These are phyloP conservation scores for Leptographium galeiforme DNA, from an alignment of 2,329 filamentous ascomycete genomes.

Conservation along the genomic window DNA sequence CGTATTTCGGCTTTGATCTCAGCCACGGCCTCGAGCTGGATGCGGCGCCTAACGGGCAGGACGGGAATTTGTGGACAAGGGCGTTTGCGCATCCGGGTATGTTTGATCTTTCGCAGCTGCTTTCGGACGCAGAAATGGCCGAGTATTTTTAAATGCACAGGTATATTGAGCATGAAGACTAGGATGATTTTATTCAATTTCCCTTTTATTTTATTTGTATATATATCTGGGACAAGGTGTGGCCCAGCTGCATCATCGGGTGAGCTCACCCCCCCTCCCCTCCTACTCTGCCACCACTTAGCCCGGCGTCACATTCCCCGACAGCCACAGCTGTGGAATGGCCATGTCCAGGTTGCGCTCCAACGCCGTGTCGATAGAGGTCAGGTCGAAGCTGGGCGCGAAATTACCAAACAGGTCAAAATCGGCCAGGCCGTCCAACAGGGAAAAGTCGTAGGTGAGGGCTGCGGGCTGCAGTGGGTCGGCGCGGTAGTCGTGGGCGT, in stretches of 20 bases:
- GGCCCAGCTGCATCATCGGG: too few relatives aligned
- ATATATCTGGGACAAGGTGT: too few relatives aligned
- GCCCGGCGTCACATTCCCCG: too few relatives aligned
- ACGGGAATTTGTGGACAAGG: constrained; percentile 24
- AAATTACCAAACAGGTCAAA: constrained; percentile 43
- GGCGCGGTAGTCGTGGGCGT: background rate
- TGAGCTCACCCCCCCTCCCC: too few relatives aligned
- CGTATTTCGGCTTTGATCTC: constrained; percentile 13
- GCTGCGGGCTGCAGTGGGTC: background rate
- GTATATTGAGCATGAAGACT: background rate
- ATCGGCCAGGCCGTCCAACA: constrained; percentile 24
- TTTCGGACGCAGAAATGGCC: constrained; percentile 11
- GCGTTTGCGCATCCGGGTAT: constrained; percentile 23
- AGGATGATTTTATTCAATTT: background rate
- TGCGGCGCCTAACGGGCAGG: constrained; percentile 5
- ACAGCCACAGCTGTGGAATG: constrained; percentile 32
- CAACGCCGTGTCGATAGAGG: constrained; percentile 38
- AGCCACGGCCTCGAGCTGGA: background rate
- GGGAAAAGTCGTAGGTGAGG: constrained; percentile 12
- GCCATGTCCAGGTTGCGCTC: constrained; percentile 42
- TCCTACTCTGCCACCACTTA: too few relatives aligned
- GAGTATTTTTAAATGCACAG: background rate
- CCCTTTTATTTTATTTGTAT: background rate
- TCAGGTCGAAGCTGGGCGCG: constrained; percentile 39
- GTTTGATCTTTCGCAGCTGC: constrained; percentile 19